These are phyloP conservation scores for Colletotrichum scovillei DNA, from an alignment of 2,329 filamentous ascomycete species.

Conservation along the genomic window DNA sequence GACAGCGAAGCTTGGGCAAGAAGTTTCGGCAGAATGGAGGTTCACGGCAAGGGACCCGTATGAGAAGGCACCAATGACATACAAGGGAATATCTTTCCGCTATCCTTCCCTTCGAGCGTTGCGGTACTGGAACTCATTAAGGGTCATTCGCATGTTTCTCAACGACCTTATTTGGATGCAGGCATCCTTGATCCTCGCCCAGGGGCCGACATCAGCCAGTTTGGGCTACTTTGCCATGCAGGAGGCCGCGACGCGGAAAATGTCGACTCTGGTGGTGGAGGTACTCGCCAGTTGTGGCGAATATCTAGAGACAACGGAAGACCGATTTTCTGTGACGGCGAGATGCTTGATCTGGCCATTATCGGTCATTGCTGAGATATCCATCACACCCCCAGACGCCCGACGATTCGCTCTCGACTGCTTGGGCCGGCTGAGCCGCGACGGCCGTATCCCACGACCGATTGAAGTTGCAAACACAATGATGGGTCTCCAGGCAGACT, in stretches of 20 bases:
- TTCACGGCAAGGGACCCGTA: slow-evolving; percentile 9
- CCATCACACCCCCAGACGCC: slow-evolving; percentile 21
- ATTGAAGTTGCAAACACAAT: slow-evolving; percentile 15
- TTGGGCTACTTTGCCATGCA: slow-evolving; percentile 15
- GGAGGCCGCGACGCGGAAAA: slow-evolving; percentile 25
- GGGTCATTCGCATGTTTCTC: slow-evolving; percentile 41
- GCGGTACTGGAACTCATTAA: slow-evolving; percentile 42
- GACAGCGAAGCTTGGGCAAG: slow-evolving; percentile 12
- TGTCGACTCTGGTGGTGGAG: slow-evolving; percentile 36
- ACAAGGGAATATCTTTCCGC: slow-evolving; percentile 31
- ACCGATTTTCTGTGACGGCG: slow-evolving; percentile 37
- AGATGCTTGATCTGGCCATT: slow-evolving; percentile 41
- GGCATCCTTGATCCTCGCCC: slow-evolving; percentile 4
- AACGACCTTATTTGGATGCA: slow-evolving; percentile 35
- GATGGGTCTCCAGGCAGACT: slow-evolving; percentile 22
- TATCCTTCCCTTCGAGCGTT: slow-evolving; percentile 38
- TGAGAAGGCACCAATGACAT: slow-evolving; percentile 35
- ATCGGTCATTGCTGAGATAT: slow-evolving; percentile 35
- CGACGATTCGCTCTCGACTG: slow-evolving; percentile 33
- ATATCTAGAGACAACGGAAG: slow-evolving; percentile 32
- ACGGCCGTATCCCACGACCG: slow-evolving; percentile 38
- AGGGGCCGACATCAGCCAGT: slow-evolving; percentile 8
- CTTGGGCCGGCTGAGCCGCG: slow-evolving; percentile 38
- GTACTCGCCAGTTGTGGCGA: slow-evolving; percentile 39
- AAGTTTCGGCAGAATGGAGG: slow-evolving; percentile 21